Evolutionary conservation across 176 grass and related monocot genomes (phyloP).

Genomic region (Alopecurus myosuroides): DNA sequence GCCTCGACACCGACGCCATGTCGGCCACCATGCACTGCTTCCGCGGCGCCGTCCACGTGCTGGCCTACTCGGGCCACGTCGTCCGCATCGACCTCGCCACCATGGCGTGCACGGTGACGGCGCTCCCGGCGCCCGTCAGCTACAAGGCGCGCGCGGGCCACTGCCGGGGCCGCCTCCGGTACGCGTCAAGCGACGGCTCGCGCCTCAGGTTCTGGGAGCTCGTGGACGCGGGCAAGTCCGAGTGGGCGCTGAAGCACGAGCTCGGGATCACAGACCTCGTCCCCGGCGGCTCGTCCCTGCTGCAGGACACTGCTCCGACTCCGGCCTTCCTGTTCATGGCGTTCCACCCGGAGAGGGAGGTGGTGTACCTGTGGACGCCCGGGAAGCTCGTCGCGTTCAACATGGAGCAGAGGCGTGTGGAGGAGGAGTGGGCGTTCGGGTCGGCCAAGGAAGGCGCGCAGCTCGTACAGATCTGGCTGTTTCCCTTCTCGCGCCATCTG

Average conservation of each 20-base stretch:
- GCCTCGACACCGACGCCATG: slow-evolving; percentile 65
- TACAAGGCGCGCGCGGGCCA: slow-evolving; percentile 51
- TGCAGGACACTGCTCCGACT: background rate
- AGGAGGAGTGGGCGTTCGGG: slow-evolving; percentile 46
- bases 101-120: slow-evolving; percentile 47
- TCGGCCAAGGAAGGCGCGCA: slow-evolving; percentile 51
- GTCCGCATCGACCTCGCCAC: slow-evolving; percentile 48
- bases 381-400: slow-evolving; percentile 63
- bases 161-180: slow-evolving; percentile 50
- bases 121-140: slow-evolving; percentile 57
- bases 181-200: slow-evolving; percentile 44
- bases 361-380: slow-evolving; percentile 70
- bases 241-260: slow-evolving; percentile 60
- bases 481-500: slow-evolving; percentile 69
- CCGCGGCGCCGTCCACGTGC: slow-evolving; percentile 53
- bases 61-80: slow-evolving; percentile 66
- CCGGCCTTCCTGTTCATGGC: slow-evolving; percentile 55
- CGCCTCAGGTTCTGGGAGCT: slow-evolving; percentile 72
- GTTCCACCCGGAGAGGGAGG: slow-evolving; percentile 76
- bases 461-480: slow-evolving; percentile 79
- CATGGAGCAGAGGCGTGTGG: slow-evolving; percentile 33
- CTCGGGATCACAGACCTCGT: slow-evolving; percentile 40
- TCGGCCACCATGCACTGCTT: slow-evolving; percentile 77
- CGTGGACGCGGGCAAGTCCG: background rate
- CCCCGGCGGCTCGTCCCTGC: background rate